These are phyloP conservation scores for Coix lacrymajobi DNA, from an alignment of 176 grass and related monocot genomes.

Conservation along the genomic window DNA sequence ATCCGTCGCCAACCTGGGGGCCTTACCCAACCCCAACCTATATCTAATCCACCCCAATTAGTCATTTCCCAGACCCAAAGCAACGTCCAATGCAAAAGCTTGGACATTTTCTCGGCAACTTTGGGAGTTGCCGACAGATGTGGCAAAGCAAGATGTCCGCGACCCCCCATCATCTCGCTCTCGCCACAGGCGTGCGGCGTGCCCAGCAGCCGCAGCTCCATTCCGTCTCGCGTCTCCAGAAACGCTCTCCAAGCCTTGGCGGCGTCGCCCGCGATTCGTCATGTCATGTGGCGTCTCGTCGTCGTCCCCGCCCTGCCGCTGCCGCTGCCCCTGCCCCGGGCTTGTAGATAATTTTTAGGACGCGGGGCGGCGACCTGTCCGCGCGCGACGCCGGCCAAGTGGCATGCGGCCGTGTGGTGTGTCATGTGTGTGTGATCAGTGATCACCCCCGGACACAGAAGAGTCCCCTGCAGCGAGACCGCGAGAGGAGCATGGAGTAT, in stretches of 20 bases:
- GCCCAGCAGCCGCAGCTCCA: neutral
- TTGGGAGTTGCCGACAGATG: neutral
- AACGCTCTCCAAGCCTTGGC: neutral
- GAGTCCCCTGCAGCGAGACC: neutral
- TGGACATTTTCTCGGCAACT: neutral
- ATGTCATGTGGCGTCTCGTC: neutral
- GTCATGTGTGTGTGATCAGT: no score
- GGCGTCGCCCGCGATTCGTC: neutral
- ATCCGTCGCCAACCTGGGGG: no score
- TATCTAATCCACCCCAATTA: neutral
- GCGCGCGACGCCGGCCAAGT: slow-evolving; percentile 21
- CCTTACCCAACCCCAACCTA: neutral
- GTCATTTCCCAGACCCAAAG: slow-evolving; percentile 15
- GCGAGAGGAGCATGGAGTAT: neutral
- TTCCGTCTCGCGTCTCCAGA: neutral
- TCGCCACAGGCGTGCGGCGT: neutral
- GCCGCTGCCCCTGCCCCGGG: neutral
- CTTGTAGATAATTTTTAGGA: neutral
- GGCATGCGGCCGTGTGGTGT: neutral
- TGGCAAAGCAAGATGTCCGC: no score
- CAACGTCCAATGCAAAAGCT: slow-evolving; percentile 12
- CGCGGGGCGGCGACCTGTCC: neutral
- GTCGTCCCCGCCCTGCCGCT: no score
- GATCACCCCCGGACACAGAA: neutral
- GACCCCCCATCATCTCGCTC: neutral